These are phyloP conservation scores for Pseudogymnoascus sp. DNA, from an alignment of 2,329 filamentous ascomycete genomes.

Conservation along the genomic window DNA sequence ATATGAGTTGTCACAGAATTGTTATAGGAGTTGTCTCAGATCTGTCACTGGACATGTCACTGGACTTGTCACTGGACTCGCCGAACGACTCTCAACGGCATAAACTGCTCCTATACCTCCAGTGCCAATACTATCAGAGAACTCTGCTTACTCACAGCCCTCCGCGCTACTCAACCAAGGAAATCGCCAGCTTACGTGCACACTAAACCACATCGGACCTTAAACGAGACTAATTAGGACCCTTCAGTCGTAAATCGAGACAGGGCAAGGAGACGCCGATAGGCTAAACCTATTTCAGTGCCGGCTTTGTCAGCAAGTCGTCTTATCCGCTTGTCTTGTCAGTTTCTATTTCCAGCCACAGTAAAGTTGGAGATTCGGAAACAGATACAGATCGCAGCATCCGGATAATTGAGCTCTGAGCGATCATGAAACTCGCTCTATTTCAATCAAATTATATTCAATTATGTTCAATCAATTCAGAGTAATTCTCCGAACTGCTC, in stretches of 20 bases:
- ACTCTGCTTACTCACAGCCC: conserved; percentile 1
- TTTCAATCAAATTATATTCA: not conserved
- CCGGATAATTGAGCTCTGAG: not conserved
- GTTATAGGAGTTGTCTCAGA: not conserved
- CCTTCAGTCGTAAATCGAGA: not conserved
- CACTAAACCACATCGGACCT: not conserved
- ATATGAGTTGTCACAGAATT: not conserved
- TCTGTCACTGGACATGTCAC: not conserved
- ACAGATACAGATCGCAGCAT: not conserved
- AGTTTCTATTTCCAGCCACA: not conserved
- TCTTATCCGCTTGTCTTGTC: not conserved
- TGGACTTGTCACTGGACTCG: not conserved
- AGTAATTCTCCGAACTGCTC: not conserved
- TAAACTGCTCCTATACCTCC: no score
- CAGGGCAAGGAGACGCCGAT: conserved; percentile 3
- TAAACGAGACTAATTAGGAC: not conserved
- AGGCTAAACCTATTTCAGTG: not conserved
- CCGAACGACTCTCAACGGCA: not conserved
- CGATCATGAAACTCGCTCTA: not conserved
- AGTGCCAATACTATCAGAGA: not conserved
- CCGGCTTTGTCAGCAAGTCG: not conserved
- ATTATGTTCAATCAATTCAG: not conserved
- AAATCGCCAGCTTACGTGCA: not conserved
- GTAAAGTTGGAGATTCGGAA: not conserved
- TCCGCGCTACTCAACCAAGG: not conserved